Evolutionary conservation across 345 rosid genomes (phyloP), one percentile per base, ranked within the genome.

Genomic region (Gossypium rotundifolium): DNA sequence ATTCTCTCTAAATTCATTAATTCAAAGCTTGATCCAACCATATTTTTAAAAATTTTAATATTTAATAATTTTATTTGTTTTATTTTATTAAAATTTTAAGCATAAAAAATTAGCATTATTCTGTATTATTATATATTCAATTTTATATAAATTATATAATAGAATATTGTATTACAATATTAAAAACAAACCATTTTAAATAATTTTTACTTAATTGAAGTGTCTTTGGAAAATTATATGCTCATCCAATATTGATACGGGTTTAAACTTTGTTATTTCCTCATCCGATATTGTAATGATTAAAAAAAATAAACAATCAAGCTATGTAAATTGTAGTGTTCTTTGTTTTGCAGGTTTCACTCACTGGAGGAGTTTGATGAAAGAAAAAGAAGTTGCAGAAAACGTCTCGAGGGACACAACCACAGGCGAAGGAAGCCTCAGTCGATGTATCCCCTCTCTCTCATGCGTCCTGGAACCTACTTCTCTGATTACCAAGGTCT

Each of bases 321-420:
- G 18, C 14, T 2, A 45, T 45, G 12, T 45, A 45, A 8, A 45
- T 69, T 67, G 16, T 23, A 11, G 38, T 29, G 38, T 29, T 29
- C 38, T 29, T 29, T 29, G 38, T 29, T 29, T 29, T 29, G 40
- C 33, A 90, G 92, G 89, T 90, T 90, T 76, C 92, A 90, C 83
- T 85, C 92, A 11, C 80, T 88, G 77, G 85, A 17, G 59, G 95
- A 88, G 75, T 90, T 90, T 73, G 93, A 90, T 74, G 90, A 86
- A 38, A 89, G 85, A 64, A 90, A 88, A 77, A 78, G 95, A 81
- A 90, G 95, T 87, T 90, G 92, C 81, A 84, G 95, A 66, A 90
- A 88, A 77, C 86, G 91, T 16, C 95, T 90, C 11, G 95, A 90
- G 61, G 92, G 91, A 20, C 95, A 90, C 74, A 90, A 90, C 77